These are phyloP conservation scores for Microbotryum lychnidis-dioicae DNA, from an alignment of 1,284 basidiomycete species.

Conservation along the genomic window DNA sequence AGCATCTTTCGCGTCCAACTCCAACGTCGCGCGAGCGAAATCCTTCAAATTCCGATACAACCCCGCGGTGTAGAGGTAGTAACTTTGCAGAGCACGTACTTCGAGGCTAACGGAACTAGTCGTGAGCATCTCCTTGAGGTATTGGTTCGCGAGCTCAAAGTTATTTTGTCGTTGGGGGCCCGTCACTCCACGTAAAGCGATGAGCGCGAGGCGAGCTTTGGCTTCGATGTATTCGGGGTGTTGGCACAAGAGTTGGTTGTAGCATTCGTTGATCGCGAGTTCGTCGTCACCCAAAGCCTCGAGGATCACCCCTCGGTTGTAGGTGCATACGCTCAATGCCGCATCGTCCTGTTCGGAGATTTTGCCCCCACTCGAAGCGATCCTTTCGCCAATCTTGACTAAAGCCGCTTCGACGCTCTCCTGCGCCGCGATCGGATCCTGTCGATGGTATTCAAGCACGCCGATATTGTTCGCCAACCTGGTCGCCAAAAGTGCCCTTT, in stretches of 20 bases:
- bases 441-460: constrained; percentile 53
- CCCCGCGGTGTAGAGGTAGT: constrained; percentile 73
- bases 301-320: constrained; percentile 79
- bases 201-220: constrained; percentile 77
- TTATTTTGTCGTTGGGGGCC: constrained; percentile 47
- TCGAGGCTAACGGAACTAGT: constrained; percentile 65
- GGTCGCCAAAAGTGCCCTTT: constrained; percentile 27
- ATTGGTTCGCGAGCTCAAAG: constrained; percentile 68
- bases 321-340: constrained; percentile 70
- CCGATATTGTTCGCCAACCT: constrained; percentile 78
- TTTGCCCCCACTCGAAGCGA: constrained; percentile 47
- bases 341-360: constrained; percentile 44
- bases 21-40: constrained; percentile 74
- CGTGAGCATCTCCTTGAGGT: constrained; percentile 74
- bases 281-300: constrained; percentile 66
- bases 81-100: constrained; percentile 64
- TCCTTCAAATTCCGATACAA: constrained; percentile 65
- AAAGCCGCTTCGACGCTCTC: constrained; percentile 47
- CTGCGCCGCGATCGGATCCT: constrained; percentile 37
- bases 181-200: constrained; percentile 49
- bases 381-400: constrained; percentile 45
- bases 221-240: constrained; percentile 96
- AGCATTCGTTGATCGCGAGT: constrained; percentile 65
- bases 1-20: constrained; percentile 67
- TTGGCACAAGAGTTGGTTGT: constrained; percentile 67